Evolutionary conservation across 345 rosid genomes (phyloP).

Genomic region (Schrenkiella parvula): DNA sequence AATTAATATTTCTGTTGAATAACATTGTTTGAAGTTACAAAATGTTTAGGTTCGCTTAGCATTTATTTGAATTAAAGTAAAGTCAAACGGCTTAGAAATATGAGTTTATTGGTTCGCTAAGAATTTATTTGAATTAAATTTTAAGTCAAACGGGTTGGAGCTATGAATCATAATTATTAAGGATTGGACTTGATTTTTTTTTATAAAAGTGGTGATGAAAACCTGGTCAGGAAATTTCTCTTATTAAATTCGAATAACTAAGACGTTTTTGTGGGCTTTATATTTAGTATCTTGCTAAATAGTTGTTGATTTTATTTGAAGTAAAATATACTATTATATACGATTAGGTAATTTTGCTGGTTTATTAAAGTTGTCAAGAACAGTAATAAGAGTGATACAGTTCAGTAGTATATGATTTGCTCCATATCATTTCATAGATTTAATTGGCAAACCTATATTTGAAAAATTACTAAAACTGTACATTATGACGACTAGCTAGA

Average conservation of each 20-base stretch:
- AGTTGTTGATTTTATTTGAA: background rate
- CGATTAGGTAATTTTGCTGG: too few species aligned
- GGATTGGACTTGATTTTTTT: background rate
- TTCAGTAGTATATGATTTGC: background rate
- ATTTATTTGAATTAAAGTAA: background rate
- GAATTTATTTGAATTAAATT: background rate
- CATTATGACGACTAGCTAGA: background rate
- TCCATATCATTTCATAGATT: background rate
- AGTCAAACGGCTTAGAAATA: conserved; percentile 11
- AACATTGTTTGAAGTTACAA: background rate
- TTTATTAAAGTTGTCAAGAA: background rate
- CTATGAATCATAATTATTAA: background rate
- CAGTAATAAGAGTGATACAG: background rate
- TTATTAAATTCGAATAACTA: background rate
- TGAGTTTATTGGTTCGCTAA: background rate
- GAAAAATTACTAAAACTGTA: background rate
- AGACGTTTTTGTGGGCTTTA: background rate
- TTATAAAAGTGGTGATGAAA: background rate
- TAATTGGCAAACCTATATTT: background rate
- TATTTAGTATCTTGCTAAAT: background rate
- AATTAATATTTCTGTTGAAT: background rate
- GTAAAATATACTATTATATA: background rate
- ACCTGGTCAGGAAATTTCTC: background rate
- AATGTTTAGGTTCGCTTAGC: background rate
- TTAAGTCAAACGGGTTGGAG: conserved; percentile 8